Base-by-base conservation (phyloP, 2,329 filamentous ascomycete species). In the Botrytis pseudocinerea region DNA sequence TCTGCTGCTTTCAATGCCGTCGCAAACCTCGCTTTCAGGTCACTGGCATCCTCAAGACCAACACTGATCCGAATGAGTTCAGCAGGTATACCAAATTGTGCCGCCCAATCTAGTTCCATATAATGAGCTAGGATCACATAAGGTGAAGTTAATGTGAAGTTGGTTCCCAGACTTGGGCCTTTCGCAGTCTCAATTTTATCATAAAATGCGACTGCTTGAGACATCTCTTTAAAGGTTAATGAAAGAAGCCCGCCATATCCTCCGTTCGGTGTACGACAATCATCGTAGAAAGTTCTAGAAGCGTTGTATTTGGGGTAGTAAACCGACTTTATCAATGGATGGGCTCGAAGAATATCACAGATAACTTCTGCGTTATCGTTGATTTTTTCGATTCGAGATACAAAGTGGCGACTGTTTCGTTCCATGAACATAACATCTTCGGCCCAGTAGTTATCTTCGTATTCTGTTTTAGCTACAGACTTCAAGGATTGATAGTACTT, bases 391-490 rank as follows among this genome's bases (percentile, higher is more conserved):
- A 97, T 94, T 73, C 96, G 89, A 25, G 88, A 88, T 32, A 91
- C 88, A 81, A 98, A 98, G 83, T 98, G 94, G 25, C 96, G 91
- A 81, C 94, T 98, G 82, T 99, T 99, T 75, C 95, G 89, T 83
- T 99, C 96, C 84, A 99, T 91, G 83, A 98, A 97, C 57, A 99
- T 90, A 66, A 92, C 90, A 82, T 99, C 96, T 84, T 98, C 95
- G 28, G 92, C 90, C 94, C 96, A 99, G 81, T 96, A 94, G 71
- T 93, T 94, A 82, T 98, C 94, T 82, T 97, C 93, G 81, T 92
- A 96, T 61, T 92, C 88, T 14, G 82, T 81, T 7, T 83, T 83
- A 81, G 93, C 88, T n/a, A 86, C 85, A 8, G 84, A 80, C 80
- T 94, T 95, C n/a, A 99, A 82, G 0, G 83, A 78, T 4, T 81